phyloP scores from a whole-genome alignment of 768 basidiomycete species.

The Amanita pseudoporphyria region DNA sequence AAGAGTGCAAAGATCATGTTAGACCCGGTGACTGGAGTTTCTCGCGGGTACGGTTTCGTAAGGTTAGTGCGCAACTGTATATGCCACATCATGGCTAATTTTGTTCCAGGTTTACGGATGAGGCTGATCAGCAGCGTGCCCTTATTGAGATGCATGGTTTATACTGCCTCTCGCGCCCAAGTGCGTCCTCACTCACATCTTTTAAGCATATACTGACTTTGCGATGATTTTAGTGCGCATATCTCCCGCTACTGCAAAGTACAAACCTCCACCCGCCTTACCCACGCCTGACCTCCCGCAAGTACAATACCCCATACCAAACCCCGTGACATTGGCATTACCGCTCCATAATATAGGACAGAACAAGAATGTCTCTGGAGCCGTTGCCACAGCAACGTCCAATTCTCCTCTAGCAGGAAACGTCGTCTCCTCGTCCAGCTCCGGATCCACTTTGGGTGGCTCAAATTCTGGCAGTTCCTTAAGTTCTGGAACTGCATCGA shows the following conservation, averaged over 20 bases:
- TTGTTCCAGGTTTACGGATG: conserved; percentile 65
- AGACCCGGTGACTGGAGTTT: conserved; percentile 82
- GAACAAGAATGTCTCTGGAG: conserved; percentile 60
- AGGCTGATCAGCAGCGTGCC: conserved; percentile 82
- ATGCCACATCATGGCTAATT: conserved; percentile 11
- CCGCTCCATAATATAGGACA: conserved; percentile 36
- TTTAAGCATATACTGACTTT: conserved; percentile 23
- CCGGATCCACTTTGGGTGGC: conserved; percentile 39
- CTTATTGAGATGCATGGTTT: conserved; percentile 88
- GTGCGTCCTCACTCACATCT: conserved; percentile 34
- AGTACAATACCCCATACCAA: conserved; percentile 31
- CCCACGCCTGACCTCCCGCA: conserved; percentile 35
- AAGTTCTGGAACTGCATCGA: conserved; percentile 43
- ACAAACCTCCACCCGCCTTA: conserved; percentile 47
- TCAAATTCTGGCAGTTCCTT: conserved; percentile 43
- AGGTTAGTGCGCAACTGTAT: conserved; percentile 36
- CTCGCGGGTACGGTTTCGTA: conserved; percentile 89
- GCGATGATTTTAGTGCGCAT: conserved; percentile 59
- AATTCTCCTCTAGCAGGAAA: conserved; percentile 26
- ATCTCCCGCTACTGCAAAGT: conserved; percentile 83
- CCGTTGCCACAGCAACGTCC: conserved; percentile 45
- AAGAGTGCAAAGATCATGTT: conserved; percentile 96
- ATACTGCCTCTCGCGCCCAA: conserved; percentile 82
- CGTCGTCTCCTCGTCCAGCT: conserved; percentile 30
- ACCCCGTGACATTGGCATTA: conserved; percentile 36